These are phyloP conservation scores for Stagonosporopsis vannaccii DNA, from an alignment of 2,329 filamentous ascomycete genomes.

Conservation along the genomic window DNA sequence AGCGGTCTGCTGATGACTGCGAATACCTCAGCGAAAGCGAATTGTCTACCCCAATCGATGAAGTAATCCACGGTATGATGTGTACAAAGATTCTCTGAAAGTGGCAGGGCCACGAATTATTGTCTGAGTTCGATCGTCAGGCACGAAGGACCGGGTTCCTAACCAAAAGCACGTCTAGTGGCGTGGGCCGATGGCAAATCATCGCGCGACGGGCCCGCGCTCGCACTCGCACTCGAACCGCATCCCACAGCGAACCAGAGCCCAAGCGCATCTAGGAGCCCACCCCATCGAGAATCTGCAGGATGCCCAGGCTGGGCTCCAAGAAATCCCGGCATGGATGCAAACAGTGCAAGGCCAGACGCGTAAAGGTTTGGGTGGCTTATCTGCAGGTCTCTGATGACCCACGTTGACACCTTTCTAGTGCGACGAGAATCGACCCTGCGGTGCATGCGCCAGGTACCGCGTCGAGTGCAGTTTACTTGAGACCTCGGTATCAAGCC, in stretches of 20 bases:
- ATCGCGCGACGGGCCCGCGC: conserved; percentile 10
- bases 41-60: too few species aligned
- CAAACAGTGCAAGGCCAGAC: conserved; percentile 35
- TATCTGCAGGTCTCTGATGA: not conserved
- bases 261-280: not conserved
- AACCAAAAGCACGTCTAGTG: conserved; percentile 1
- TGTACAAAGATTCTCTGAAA: not conserved
- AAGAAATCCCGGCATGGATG: conserved; percentile 39
- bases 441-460: conserved; percentile 38
- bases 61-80: not conserved
- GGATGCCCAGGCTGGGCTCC: conserved; percentile 32
- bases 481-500: conserved; percentile 2
- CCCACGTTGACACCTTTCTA: conserved; percentile 9
- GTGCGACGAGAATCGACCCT: conserved; percentile 43
- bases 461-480: conserved; percentile 41
- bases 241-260: not conserved
- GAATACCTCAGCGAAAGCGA: too few species aligned
- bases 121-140: not conserved
- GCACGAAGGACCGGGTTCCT: not conserved
- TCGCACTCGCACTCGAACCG: conserved; percentile 30
- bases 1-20: not conserved
- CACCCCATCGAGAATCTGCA: not conserved
- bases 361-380: conserved; percentile 34
- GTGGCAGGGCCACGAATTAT: not conserved
- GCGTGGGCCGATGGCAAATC: not conserved